Evolutionary conservation across 768 basidiomycete genomes (phyloP), one percentile per base, ranked within the genome.

Genomic region (Agaricus sinodeliciosus): DNA sequence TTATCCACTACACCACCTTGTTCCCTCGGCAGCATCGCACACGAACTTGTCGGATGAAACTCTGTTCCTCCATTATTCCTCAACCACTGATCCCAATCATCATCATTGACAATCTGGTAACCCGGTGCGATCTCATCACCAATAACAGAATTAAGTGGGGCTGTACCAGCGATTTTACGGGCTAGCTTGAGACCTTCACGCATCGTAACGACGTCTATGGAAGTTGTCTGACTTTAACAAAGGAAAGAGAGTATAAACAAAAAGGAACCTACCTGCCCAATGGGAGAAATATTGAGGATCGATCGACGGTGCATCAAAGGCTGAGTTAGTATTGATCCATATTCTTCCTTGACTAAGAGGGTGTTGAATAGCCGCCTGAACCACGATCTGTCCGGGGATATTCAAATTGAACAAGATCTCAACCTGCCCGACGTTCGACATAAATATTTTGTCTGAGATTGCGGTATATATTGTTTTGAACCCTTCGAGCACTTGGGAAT

Each of bases 301-400:
- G 61, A 88, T 81, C 42, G 75, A 62, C 4, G 84, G 83, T 19
- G 69, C 59, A 53, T 79, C 77, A 66, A 87, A 89, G 1, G 80
- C 69, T 52, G 78, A 75, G 13, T 73, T 69, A 3, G 79, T 77
- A 60, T 74, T 82, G 68, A 87, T 81, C 54, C 77, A 78, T 26
- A 87, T 61, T 3, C 71, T 72, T 11, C 85, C 85, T 55, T 81
- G 76, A 74, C 78, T 83, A 62, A 80, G 71, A 1, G 84, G 81
- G 59, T 81, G 81, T 62, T 87, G 85, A 11, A 85, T 63, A 0
- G 81, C 85, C 5, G 80, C 78, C 60, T 88, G 86, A 49, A 89
- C 72, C 4, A 72, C 72, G 43, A 85, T 67, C 22, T 61, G 55
- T 1, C 67, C 66, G 0, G 71, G 58, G 4, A 65, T 48, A 43